Conservation (phyloP, 2,329 filamentous ascomycete genomes). For the Davidsoniella virescens region DNA sequence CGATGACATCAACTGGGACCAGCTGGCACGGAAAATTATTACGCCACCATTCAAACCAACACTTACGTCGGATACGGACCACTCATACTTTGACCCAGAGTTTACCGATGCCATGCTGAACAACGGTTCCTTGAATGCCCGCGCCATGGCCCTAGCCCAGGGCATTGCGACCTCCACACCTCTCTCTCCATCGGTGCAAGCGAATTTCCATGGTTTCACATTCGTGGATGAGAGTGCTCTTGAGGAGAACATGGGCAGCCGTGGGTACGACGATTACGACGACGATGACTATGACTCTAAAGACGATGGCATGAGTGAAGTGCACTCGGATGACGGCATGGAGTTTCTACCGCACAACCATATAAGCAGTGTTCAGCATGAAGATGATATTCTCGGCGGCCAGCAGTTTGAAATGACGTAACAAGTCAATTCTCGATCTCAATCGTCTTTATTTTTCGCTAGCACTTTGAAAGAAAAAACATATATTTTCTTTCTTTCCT, state of each 20-base stretch:
- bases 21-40: slow-evolving; percentile 75
- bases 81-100: slow-evolving; percentile 95
- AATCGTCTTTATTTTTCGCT: neutral
- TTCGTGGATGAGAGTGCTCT: slow-evolving; percentile 97
- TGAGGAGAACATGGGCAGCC: slow-evolving; percentile 60
- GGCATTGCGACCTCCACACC: slow-evolving; percentile 84
- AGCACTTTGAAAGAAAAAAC: neutral
- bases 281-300: slow-evolving; percentile 25
- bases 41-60: slow-evolving; percentile 96
- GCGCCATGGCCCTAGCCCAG: slow-evolving; percentile 69
- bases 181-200: slow-evolving; percentile 86
- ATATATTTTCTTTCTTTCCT: neutral
- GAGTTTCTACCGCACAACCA: slow-evolving; percentile 38
- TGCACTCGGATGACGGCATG: slow-evolving; percentile 36
- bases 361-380: slow-evolving; percentile 51
- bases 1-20: slow-evolving; percentile 80
- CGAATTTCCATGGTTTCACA: slow-evolving; percentile 95
- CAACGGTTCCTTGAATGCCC: slow-evolving; percentile 75
- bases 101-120: slow-evolving; percentile 90
- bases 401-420: slow-evolving; percentile 37
- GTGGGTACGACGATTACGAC: slow-evolving; percentile 29
- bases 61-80: slow-evolving; percentile 86
- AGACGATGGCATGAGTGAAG: slow-evolving; percentile 26
- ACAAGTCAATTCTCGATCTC: neutral
- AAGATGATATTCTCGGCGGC: slow-evolving; percentile 47